phyloP scores from a whole-genome alignment of 192 early-diverging fungal genomes.

The Podila epicladia region DNA sequence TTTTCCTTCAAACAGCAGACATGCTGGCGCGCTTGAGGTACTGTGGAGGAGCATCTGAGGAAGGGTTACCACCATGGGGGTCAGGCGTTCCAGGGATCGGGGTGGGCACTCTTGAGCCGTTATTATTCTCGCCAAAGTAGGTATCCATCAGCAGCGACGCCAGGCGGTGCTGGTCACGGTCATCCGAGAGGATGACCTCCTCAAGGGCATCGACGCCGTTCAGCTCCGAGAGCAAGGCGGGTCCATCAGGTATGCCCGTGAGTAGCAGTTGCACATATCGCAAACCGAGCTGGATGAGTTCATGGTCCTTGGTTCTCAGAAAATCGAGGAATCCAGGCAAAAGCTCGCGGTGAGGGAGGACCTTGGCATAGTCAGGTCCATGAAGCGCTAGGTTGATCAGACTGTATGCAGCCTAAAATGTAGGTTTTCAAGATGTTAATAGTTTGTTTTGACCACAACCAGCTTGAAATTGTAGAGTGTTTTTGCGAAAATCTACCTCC shows the following conservation, averaged over 20 bases:
- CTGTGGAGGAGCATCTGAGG: constrained; percentile 29
- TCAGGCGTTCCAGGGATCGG: constrained; percentile 46
- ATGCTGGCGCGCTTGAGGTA: constrained; percentile 42
- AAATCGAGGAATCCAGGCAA: constrained; percentile 66
- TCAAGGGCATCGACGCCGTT: constrained; percentile 70
- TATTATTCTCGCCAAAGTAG: constrained; percentile 65
- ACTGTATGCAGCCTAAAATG: constrained; percentile 65
- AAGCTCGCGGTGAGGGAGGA: constrained; percentile 54
- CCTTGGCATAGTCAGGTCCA: constrained; percentile 55
- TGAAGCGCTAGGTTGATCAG: constrained; percentile 70
- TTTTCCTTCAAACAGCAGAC: constrained; percentile 10
- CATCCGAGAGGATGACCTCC: constrained; percentile 59
- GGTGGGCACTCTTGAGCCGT: constrained; percentile 43
- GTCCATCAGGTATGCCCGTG: constrained; percentile 53
- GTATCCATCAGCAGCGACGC: constrained; percentile 65
- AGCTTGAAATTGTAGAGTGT: neutral
- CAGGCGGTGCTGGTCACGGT: constrained; percentile 57
- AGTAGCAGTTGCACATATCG: constrained; percentile 67
- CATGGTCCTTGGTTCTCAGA: constrained; percentile 68
- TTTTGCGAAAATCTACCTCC: constrained; percentile 49
- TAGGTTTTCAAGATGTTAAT: neutral
- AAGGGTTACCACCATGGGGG: neutral
- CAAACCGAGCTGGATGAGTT: constrained; percentile 70
- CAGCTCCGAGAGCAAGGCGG: constrained; percentile 29
- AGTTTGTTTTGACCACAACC: too few species aligned